A percentile compares a stretch with the other conserved stretches of the same genome.
phyloP scores from a whole-genome alignment of 495 filamentous ascomycete species.

The Tuber umbilicatum region DNA sequence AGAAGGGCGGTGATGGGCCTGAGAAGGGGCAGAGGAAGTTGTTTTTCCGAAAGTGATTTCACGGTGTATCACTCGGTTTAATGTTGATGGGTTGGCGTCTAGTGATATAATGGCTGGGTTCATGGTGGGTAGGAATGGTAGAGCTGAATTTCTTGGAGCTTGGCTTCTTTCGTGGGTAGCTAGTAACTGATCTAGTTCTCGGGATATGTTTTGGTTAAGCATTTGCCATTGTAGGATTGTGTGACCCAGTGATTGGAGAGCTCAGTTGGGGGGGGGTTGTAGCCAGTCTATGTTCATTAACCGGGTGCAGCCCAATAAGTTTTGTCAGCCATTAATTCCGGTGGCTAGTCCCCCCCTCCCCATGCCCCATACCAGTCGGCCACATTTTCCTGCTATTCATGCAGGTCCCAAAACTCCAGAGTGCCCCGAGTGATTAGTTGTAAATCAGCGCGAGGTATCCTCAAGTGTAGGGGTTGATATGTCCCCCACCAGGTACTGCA shows the following conservation, averaged over 20 bases:
- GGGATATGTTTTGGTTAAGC: background rate
- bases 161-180: background rate
- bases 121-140: background rate
- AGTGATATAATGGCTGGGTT: background rate
- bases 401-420: background rate
- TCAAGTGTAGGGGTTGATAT: too few relatives aligned
- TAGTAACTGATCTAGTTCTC: background rate
- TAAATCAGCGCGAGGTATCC: too few relatives aligned
- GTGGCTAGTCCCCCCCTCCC: too few relatives aligned
- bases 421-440: too few relatives aligned
- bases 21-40: slow-evolving; percentile 74
- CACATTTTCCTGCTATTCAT: background rate
- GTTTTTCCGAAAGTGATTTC: slow-evolving; percentile 55
- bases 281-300: too few relatives aligned
- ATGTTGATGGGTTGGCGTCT: background rate
- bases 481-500: too few relatives aligned
- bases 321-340: background rate
- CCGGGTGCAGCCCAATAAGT: background rate
- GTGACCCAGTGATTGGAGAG: background rate
- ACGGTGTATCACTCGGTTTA: slow-evolving; percentile 11
- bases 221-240: background rate
- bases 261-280: too few relatives aligned
- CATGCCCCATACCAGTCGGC: too few relatives aligned
- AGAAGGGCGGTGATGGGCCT: slow-evolving; percentile 39
- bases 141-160: background rate